Conservation (phyloP, 1,284 basidiomycete genomes). For the Neonothopanus nambi region DNA sequence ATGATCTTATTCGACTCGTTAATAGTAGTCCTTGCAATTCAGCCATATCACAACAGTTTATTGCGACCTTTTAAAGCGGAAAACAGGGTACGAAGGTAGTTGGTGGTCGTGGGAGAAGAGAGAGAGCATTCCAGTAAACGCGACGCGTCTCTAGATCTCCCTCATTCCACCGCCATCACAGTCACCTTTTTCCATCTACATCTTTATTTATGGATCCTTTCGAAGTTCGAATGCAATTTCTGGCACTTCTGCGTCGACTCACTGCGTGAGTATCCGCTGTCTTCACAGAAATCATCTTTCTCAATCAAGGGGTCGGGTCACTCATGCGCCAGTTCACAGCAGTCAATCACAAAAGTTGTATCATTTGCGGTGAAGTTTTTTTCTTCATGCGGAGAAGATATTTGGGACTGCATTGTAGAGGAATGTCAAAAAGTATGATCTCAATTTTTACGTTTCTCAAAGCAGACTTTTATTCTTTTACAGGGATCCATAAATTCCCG, state of each 20-base stretch:
- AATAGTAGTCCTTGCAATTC: no score
- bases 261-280: slow-evolving; percentile 66
- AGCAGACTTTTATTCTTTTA: not conserved
- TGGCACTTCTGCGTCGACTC: slow-evolving; percentile 68
- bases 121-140: no score
- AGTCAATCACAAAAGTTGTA: slow-evolving; percentile 89
- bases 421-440: slow-evolving; percentile 77
- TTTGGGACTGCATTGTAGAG: slow-evolving; percentile 94
- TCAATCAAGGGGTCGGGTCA: no score
- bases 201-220: slow-evolving; percentile 90
- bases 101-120: no score
- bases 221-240: slow-evolving; percentile 87
- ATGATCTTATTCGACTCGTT: no score
- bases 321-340: slow-evolving; percentile 63
- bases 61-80: no score
- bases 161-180: no score
- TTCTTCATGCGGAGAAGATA: slow-evolving; percentile 79
- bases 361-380: slow-evolving; percentile 86
- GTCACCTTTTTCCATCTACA: no score
- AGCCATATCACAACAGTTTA: no score
- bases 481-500: slow-evolving; percentile 87
- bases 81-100: no score
- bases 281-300: slow-evolving; percentile 11
- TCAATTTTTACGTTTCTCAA: not conserved
- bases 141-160: no score